phyloP scores from a whole-genome alignment of 2,329 filamentous ascomycete species.

The Stylonectria norvegica region DNA sequence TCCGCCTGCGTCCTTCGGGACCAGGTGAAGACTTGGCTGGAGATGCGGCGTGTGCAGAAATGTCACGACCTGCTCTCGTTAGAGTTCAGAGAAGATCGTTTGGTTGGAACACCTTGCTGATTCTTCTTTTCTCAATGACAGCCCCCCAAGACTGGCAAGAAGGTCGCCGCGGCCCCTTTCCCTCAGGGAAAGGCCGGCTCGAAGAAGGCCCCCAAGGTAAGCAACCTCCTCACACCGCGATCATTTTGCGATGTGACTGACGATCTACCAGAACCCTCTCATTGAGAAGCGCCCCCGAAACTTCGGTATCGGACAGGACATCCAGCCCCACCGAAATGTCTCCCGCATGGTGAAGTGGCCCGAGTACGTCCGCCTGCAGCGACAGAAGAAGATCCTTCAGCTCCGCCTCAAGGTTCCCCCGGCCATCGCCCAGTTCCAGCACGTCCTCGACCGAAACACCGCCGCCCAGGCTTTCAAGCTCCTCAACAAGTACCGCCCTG shows the following conservation, averaged over 20 bases:
- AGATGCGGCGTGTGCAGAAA: conserved; percentile 54
- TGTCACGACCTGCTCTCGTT: conserved; percentile 65
- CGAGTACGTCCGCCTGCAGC: conserved; percentile 97
- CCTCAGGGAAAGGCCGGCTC: conserved; percentile 83
- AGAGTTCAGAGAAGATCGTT: conserved; percentile 88
- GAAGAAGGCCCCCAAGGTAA: conserved; percentile 97
- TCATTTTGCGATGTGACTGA: neutral
- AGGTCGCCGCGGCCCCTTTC: conserved; percentile 95
- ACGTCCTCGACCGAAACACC: conserved; percentile 94
- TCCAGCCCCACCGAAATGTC: conserved; percentile 93
- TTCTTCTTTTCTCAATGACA: conserved; percentile 99
- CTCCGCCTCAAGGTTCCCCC: conserved; percentile 98
- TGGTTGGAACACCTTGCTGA: conserved; percentile 83
- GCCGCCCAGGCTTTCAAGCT: conserved; percentile 98
- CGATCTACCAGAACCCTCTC: conserved; percentile 80
- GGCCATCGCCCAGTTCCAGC: conserved; percentile 95
- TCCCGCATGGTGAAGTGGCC: conserved; percentile 99
- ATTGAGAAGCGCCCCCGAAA: conserved; percentile 97
- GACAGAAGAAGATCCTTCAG: conserved; percentile 92
- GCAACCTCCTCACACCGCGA: conserved; percentile 34
- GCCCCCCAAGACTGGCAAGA: conserved; percentile 98
- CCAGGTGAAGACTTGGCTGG: conserved; percentile 64
- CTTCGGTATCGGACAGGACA: conserved; percentile 98
- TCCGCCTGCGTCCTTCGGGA: conserved; percentile 30
- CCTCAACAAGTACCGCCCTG: conserved; percentile 99